Evolutionary conservation across 2,329 filamentous ascomycete species (phyloP).

Genomic region (Scorias spongiosa): DNA sequence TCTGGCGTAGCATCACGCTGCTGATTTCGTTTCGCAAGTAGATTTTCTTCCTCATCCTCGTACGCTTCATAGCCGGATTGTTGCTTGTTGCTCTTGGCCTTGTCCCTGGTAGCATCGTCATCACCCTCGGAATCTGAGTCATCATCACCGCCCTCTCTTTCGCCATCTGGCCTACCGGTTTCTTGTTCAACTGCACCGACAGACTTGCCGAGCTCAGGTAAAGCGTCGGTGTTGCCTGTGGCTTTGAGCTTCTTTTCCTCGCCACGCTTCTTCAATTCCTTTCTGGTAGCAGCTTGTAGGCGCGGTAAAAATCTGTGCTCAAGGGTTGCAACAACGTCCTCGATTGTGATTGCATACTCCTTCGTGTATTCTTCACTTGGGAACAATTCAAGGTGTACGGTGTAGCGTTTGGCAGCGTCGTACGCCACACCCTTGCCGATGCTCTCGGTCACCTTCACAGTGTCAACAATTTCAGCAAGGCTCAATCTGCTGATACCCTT

Average conservation of each 20-base stretch:
- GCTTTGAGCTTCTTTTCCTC: slow-evolving; percentile 40
- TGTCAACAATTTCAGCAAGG: slow-evolving; percentile 70
- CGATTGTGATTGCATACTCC: slow-evolving; percentile 67
- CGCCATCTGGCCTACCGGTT: slow-evolving; percentile 26
- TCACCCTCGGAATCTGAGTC: slow-evolving; percentile 50
- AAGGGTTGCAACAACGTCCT: slow-evolving; percentile 66
- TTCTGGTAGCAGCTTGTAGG: slow-evolving; percentile 54
- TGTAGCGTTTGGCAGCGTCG: slow-evolving; percentile 67
- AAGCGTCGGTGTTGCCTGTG: slow-evolving; percentile 44
- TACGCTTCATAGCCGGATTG: slow-evolving; percentile 81
- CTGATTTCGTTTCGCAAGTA: slow-evolving; percentile 49
- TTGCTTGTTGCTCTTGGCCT: slow-evolving; percentile 57
- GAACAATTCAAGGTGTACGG: slow-evolving; percentile 71
- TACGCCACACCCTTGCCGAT: slow-evolving; percentile 56
- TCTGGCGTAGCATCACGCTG: slow-evolving; percentile 46
- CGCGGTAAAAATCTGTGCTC: slow-evolving; percentile 63
- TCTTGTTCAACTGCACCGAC: slow-evolving; percentile 41
- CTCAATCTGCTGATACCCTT: slow-evolving; percentile 83
- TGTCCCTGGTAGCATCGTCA: slow-evolving; percentile 48
- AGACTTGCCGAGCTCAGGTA: slow-evolving; percentile 59
- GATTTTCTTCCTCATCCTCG: slow-evolving; percentile 82
- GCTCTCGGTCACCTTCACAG: slow-evolving; percentile 63
- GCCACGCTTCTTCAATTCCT: slow-evolving; percentile 66
- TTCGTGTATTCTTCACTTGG: slow-evolving; percentile 66
- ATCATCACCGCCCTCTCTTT: slow-evolving; percentile 46